A percentile compares a stretch with the other conserved stretches of the same genome.
phyloP scores from a whole-genome alignment of 2,329 filamentous ascomycete genomes.

The Pyrenophora teres region DNA sequence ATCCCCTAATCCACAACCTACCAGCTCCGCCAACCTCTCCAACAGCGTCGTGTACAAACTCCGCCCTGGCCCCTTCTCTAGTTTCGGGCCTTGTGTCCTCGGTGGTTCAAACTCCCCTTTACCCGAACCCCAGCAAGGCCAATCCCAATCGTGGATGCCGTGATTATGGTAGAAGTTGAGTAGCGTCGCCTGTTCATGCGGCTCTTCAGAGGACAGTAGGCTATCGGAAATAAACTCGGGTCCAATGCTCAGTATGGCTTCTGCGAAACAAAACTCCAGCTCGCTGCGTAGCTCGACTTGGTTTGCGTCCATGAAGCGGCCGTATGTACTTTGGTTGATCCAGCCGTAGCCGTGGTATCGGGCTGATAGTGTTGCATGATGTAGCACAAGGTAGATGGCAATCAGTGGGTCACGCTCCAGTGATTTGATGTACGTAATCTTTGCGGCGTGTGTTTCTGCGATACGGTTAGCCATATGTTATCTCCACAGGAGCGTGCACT shows the following conservation, averaged over 20 bases:
- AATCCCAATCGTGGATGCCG: constrained; percentile 33
- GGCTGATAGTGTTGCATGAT: constrained; percentile 35
- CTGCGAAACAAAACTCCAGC: constrained; percentile 38
- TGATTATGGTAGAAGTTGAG: constrained; percentile 39
- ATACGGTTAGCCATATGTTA: constrained; percentile 1
- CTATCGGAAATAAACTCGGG: constrained; percentile 33
- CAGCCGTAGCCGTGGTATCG: constrained; percentile 40
- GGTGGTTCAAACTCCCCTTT: constrained; percentile 33
- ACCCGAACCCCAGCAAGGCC: constrained; percentile 21
- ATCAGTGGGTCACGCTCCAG: constrained; percentile 31
- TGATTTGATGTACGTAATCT: constrained; percentile 27
- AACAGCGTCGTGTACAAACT: constrained; percentile 34
- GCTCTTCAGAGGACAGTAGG: constrained; percentile 19
- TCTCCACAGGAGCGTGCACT: too few species aligned
- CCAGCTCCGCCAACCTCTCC: constrained; percentile 31
- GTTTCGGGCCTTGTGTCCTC: constrained; percentile 34
- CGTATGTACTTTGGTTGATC: constrained; percentile 39
- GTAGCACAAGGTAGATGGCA: constrained; percentile 36
- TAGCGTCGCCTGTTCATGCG: constrained; percentile 23
- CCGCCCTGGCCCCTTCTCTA: constrained; percentile 11
- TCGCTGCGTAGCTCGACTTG: constrained; percentile 36
- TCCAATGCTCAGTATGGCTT: constrained; percentile 32
- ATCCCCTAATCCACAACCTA: constrained; percentile 23
- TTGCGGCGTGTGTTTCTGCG: constrained; percentile 19
- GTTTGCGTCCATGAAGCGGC: constrained; percentile 36